Conservation (phyloP, 306 rosid genomes). For the Comarum palustre region DNA sequence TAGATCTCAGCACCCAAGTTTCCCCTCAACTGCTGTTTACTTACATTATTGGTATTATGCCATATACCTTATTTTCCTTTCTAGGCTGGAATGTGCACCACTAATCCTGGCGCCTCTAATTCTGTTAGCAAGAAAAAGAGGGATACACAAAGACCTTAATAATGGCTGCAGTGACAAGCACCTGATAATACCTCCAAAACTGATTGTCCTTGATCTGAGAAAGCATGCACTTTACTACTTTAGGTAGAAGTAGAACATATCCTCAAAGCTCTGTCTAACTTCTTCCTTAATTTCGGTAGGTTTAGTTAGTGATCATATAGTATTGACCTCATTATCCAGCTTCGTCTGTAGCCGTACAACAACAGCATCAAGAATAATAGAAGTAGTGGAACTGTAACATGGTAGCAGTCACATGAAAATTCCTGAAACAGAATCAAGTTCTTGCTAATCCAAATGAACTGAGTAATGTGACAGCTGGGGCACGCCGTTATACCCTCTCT, state of each 20-base stretch:
- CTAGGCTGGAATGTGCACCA: constrained; percentile 5
- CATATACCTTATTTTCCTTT: background rate
- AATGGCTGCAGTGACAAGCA: constrained; percentile 12
- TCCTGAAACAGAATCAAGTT: constrained; percentile 56
- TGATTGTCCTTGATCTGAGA: background rate
- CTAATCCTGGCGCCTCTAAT: background rate
- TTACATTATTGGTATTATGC: constrained; percentile 1
- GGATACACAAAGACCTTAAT: constrained; percentile 2
- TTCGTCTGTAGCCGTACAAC: background rate
- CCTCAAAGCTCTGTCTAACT: background rate
- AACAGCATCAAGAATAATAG: constrained; percentile 18
- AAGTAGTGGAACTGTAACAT: constrained; percentile 36
- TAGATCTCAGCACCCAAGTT: background rate
- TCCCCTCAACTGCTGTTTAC: background rate
- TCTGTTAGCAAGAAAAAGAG: background rate
- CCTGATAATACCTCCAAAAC: constrained; percentile 4
- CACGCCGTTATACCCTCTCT: constrained; percentile 24
- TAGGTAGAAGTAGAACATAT: background rate
- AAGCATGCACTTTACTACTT: background rate
- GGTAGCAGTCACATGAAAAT: constrained; percentile 30
- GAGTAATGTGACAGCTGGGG: constrained; percentile 14
- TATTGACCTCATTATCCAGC: background rate
- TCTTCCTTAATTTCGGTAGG: background rate
- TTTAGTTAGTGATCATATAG: background rate
- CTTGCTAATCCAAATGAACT: constrained; percentile 31